Conservation (phyloP, 108 stramenopile species). For the Stephanodiscus minutulus region DNA sequence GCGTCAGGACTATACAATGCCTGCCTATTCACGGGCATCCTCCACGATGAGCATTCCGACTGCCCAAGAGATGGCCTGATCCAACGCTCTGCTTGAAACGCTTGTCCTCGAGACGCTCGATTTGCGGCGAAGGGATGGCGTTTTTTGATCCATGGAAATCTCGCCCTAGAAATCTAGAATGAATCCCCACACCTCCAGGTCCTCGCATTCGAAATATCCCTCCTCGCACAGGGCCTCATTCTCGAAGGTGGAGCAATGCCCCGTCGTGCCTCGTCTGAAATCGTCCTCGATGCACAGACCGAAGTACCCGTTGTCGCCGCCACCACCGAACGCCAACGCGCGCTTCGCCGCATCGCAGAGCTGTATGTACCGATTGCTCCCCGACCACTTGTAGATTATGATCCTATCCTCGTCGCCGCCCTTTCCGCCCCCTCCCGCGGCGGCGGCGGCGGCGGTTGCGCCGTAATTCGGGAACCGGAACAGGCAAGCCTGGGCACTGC, state of each 20-base stretch:
- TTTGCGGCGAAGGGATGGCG: no score
- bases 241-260: constrained; percentile 86
- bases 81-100: no score
- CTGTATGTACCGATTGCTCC: constrained; percentile 85
- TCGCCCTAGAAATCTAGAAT: constrained; percentile 38
- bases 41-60: background rate
- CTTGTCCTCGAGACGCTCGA: no score
- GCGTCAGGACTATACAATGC: no score
- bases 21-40: background rate
- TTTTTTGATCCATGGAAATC: background rate
- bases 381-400: constrained; percentile 78
- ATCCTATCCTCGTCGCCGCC: constrained; percentile 24
- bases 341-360: constrained; percentile 64
- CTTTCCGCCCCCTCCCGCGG: background rate
- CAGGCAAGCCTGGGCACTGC: constrained; percentile 70
- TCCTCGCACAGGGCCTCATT: constrained; percentile 76
- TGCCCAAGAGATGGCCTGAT: background rate
- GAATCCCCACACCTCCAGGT: constrained; percentile 82
- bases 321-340: constrained; percentile 86
- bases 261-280: constrained; percentile 81
- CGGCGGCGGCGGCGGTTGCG: no score
- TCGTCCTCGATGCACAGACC: constrained; percentile 87
- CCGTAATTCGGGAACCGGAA: constrained; percentile 44
- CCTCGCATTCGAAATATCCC: constrained; percentile 67
- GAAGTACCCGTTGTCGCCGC: constrained; percentile 85